These are phyloP conservation scores for Syzygium syzygioides DNA, from an alignment of 441 rosid genomes.

Conservation along the genomic window DNA sequence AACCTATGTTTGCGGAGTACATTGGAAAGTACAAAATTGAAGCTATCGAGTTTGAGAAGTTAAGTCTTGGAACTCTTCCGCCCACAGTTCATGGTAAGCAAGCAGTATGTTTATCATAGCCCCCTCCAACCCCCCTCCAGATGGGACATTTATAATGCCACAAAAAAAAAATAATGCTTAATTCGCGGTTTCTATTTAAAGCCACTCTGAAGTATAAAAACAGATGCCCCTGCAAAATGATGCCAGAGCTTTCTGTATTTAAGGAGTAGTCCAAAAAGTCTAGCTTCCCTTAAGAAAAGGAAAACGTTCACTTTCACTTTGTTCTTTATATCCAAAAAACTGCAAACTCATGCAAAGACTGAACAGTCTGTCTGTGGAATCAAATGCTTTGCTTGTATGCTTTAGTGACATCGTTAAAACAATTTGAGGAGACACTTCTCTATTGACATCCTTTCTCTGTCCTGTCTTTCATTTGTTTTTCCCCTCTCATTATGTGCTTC, in stretches of 20 bases:
- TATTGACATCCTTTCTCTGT: neutral
- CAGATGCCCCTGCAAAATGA: neutral
- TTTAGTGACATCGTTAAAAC: neutral
- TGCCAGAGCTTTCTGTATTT: neutral
- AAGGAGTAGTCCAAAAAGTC: neutral
- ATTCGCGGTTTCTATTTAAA: neutral
- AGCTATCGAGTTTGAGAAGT: slow-evolving; percentile 50
- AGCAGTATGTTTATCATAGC: neutral
- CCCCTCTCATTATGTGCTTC: neutral
- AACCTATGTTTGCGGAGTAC: slow-evolving; percentile 67
- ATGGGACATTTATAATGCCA: neutral
- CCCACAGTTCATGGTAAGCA: slow-evolving; percentile 59
- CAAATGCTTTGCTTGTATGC: neutral
- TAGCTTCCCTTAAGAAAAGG: neutral
- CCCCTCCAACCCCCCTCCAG: neutral
- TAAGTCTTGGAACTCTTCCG: slow-evolving; percentile 81
- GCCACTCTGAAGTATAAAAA: neutral
- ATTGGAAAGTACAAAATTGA: slow-evolving; percentile 49
- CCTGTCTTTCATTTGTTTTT: neutral
- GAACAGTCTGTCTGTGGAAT: neutral
- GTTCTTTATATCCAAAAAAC: neutral
- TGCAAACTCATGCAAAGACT: neutral
- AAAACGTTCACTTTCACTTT: neutral
- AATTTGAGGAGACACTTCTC: neutral
- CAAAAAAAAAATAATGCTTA: neutral